Percentiles rank a stretch among this genome's conserved stretches.
phyloP scores from a whole-genome alignment of 345 rosid genomes.

The Orychophragmus violaceus region DNA sequence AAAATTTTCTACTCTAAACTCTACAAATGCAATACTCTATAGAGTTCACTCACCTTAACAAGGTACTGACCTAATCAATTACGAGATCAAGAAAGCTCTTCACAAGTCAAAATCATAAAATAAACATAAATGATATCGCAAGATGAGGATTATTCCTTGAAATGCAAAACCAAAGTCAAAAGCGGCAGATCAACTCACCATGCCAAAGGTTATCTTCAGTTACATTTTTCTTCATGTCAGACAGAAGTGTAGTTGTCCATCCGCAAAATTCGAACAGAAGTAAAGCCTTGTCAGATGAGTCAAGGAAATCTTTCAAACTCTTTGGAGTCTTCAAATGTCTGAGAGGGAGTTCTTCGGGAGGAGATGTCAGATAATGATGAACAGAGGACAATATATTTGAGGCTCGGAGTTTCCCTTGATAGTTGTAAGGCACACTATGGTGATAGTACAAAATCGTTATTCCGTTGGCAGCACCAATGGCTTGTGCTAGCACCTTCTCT shows the following conservation, averaged over 20 bases:
- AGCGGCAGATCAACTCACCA: constrained; percentile 33
- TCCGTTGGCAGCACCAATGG: constrained; percentile 55
- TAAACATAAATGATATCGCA: background rate
- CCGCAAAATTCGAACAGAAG: constrained; percentile 80
- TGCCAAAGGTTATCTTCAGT: constrained; percentile 35
- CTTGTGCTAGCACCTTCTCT: constrained; percentile 61
- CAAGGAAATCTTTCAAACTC: constrained; percentile 52
- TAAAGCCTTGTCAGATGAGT: constrained; percentile 74
- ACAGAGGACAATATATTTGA: constrained; percentile 48
- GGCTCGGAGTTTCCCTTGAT: constrained; percentile 63
- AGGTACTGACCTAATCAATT: background rate
- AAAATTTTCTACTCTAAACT: background rate
- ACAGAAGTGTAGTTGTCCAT: constrained; percentile 53
- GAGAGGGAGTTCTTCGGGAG: constrained; percentile 53
- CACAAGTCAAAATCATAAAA: background rate
- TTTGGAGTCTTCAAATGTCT: constrained; percentile 34
- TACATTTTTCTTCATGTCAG: constrained; percentile 36
- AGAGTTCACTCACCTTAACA: background rate
- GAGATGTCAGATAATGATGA: constrained; percentile 39
- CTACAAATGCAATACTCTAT: background rate
- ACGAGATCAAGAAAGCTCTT: background rate
- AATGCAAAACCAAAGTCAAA: background rate
- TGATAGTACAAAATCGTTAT: constrained; percentile 51
- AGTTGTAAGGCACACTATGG: constrained; percentile 58
- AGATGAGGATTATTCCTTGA: background rate